Evolutionary conservation across 2,329 filamentous ascomycete genomes (phyloP).

Genomic region (Magnaporthiopsis incrustans): DNA sequence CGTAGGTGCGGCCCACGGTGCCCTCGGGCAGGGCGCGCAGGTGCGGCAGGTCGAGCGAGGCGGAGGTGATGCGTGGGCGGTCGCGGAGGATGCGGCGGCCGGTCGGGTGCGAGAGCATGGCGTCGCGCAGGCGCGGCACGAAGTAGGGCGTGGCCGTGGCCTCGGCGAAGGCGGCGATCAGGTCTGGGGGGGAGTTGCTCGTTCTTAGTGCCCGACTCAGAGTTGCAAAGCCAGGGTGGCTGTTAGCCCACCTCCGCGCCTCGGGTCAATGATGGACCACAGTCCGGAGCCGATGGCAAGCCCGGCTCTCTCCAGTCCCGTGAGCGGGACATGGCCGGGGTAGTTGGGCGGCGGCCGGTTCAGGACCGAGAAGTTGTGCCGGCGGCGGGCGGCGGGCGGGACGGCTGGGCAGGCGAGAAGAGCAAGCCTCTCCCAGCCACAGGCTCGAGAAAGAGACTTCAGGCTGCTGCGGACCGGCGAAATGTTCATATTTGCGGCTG

Average conservation of each 20-base stretch:
- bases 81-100: conserved; percentile 88
- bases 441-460: no score
- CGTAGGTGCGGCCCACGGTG: conserved; percentile 76
- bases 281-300: conserved; percentile 60
- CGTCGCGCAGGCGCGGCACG: conserved; percentile 81
- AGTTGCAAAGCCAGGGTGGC: neutral
- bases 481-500: no score
- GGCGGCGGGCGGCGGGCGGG: conserved; percentile 5
- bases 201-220: no score
- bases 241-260: conserved; percentile 56
- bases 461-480: no score
- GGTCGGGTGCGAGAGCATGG: conserved; percentile 78
- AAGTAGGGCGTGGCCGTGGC: conserved; percentile 92
- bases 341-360: conserved; percentile 83
- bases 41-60: conserved; percentile 55
- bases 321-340: conserved; percentile 86
- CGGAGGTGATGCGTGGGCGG: conserved; percentile 78
- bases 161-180: conserved; percentile 92
- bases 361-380: conserved; percentile 63
- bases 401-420: neutral
- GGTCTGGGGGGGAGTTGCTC: conserved; percentile 47
- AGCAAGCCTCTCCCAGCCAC: no score
- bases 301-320: conserved; percentile 62
- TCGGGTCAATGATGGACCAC: conserved; percentile 62
- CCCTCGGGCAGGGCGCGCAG: conserved; percentile 66